A percentile compares a stretch with the other conserved stretches of the same genome.
Conservation (phyloP, 2,329 filamentous ascomycete species). For the Geosmithia morbida region DNA sequence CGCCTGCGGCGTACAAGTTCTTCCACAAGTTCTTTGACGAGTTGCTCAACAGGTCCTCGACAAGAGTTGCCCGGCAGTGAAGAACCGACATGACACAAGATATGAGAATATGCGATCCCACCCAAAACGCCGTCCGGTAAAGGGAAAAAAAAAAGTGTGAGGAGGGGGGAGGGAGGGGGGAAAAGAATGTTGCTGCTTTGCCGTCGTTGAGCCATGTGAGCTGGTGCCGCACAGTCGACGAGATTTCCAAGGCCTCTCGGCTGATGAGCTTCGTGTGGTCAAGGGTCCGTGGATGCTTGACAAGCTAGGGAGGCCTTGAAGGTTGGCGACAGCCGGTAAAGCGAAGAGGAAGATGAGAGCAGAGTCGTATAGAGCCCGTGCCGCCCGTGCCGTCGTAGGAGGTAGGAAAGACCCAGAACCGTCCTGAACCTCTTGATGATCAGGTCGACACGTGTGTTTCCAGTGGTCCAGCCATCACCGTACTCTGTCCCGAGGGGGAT, state of each 20-base stretch:
- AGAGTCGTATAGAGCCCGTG: background rate
- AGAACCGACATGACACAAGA: too few relatives aligned
- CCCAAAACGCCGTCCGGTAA: background rate
- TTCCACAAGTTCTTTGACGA: too few relatives aligned
- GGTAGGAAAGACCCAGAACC: background rate
- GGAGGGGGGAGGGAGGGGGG: too few relatives aligned
- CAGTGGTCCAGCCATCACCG: background rate
- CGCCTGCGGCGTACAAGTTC: too few relatives aligned
- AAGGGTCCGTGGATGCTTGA: background rate
- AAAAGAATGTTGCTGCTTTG: background rate
- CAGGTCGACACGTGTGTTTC: background rate
- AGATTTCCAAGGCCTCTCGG: too few relatives aligned
- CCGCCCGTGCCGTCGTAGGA: conserved; percentile 1
- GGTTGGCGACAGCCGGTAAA: background rate
- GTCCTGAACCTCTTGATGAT: background rate
- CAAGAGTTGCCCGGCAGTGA: too few relatives aligned
- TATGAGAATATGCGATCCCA: too few relatives aligned
- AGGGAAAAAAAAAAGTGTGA: background rate
- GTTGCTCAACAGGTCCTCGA: too few relatives aligned
- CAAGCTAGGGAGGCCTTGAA: too few relatives aligned
- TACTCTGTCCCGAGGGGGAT: background rate
- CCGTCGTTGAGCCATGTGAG: too few relatives aligned
- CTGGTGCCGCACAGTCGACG: too few relatives aligned
- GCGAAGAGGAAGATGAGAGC: conserved; percentile 2
- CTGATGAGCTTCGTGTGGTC: too few relatives aligned